These are phyloP conservation scores for Periconia sp. DNA, from an alignment of 2,329 filamentous ascomycete species.

Conservation along the genomic window DNA sequence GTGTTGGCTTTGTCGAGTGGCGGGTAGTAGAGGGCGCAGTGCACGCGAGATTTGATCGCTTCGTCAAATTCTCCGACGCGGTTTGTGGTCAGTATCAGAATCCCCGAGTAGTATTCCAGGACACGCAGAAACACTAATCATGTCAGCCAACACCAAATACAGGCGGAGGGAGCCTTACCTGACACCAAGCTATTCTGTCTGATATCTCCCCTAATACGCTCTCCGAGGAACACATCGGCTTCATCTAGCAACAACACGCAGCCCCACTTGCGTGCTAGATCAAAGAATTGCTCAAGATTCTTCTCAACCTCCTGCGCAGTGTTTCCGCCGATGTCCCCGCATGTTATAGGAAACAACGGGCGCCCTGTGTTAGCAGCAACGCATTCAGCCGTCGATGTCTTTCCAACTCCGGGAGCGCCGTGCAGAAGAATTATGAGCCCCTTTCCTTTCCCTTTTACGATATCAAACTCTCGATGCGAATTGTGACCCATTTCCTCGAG, in stretches of 20 bases:
- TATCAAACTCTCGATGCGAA: conserved; percentile 2
- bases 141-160: conserved; percentile 6
- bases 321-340: conserved; percentile 14
- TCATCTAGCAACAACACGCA: conserved; percentile 41
- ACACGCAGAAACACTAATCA: conserved; percentile 35
- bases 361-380: no score
- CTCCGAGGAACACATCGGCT: conserved; percentile 42
- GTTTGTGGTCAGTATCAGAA: conserved; percentile 39
- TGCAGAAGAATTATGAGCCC: conserved; percentile 11
- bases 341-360: conserved; percentile 9
- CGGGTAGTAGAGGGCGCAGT: no score
- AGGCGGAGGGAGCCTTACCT: conserved; percentile 6
- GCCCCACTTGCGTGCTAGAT: conserved; percentile 12
- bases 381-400: conserved; percentile 14
- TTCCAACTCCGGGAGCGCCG: conserved; percentile 11
- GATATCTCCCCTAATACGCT: conserved; percentile 29
- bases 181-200: conserved; percentile 34
- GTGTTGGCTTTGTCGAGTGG: no score
- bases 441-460: conserved; percentile 6
- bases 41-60: no score
- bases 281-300: conserved; percentile 9
- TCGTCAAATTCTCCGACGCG: conserved; percentile 21
- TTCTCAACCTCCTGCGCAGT: conserved; percentile 10
- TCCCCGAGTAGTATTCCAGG: conserved; percentile 41
- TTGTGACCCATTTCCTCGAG: no score